Percentiles rank a stretch among this genome's conserved stretches.
Evolutionary conservation across 352 stramenopile species (phyloP).

Genomic region (Chrysophaeum taylorii): DNA sequence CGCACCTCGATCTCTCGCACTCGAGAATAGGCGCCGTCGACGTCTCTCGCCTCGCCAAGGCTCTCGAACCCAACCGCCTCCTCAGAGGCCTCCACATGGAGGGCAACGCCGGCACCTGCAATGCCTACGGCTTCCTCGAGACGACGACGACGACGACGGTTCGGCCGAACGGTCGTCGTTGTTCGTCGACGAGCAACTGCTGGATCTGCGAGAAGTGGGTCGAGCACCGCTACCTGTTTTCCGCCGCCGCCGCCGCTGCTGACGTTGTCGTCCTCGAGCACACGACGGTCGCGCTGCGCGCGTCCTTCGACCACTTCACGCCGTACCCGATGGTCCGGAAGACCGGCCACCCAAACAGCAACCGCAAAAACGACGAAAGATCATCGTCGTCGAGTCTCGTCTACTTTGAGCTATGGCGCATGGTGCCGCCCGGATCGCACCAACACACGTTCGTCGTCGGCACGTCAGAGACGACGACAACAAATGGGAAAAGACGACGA

Average conservation of each 20-base stretch:
- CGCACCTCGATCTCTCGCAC: slow-evolving; percentile 4
- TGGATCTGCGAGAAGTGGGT: slow-evolving; percentile 7
- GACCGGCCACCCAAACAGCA: too few relatives aligned
- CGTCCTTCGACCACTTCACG: background rate
- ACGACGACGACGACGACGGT: background rate
- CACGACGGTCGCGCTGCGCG: background rate
- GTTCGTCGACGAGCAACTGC: background rate
- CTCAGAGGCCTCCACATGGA: background rate
- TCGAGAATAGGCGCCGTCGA: background rate
- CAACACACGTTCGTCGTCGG: too few relatives aligned
- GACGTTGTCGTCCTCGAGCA: too few relatives aligned
- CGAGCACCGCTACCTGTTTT: background rate
- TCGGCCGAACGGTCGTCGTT: background rate
- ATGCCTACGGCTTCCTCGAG: slow-evolving; percentile 1
- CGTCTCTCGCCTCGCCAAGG: background rate
- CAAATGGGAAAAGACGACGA: too few relatives aligned
- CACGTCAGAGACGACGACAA: too few relatives aligned
- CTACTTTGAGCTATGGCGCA: slow-evolving; percentile 5
- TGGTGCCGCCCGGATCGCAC: too few relatives aligned
- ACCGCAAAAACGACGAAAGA: too few relatives aligned
- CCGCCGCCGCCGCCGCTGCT: background rate
- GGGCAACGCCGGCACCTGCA: background rate
- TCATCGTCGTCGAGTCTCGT: too few relatives aligned
- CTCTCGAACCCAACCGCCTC: background rate
- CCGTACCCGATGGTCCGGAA: background rate